Conservation (phyloP, 108 stramenopile genomes). For the Conticribra weissflogii region DNA sequence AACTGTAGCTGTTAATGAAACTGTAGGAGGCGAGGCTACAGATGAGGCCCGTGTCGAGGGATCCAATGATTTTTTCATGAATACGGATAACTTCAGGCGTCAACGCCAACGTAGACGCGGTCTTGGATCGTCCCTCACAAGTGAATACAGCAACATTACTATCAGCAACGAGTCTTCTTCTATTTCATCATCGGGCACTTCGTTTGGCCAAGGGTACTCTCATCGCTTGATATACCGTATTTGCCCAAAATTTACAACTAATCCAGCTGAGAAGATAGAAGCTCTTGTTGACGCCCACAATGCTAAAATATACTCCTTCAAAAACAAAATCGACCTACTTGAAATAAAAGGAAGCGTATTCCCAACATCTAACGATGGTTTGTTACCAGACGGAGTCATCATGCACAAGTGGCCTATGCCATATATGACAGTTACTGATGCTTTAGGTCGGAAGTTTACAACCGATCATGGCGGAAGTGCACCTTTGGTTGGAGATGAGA, state of each 20-base stretch:
- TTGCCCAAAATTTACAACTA: constrained; percentile 12
- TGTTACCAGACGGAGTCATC: constrained; percentile 1
- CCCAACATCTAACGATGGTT: constrained; percentile 26
- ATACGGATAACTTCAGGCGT: not conserved
- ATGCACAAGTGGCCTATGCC: constrained; percentile 38
- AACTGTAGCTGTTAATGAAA: not conserved
- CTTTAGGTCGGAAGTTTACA: constrained; percentile 1
- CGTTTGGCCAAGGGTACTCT: not conserved
- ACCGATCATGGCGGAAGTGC: constrained; percentile 5
- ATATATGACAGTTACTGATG: constrained; percentile 8
- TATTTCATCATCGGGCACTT: not conserved
- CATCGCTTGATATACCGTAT: constrained; percentile 14
- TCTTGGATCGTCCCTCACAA: not conserved
- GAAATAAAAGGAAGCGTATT: constrained; percentile 15
- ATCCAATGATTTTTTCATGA: not conserved
- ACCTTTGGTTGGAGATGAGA: not conserved
- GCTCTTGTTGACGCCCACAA: constrained; percentile 19
- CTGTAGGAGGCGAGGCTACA: not conserved
- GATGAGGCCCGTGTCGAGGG: not conserved
- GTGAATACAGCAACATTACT: not conserved
- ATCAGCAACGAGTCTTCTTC: not conserved
- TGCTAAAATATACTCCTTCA: constrained; percentile 9
- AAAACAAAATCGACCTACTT: constrained; percentile 18
- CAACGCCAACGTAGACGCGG: not conserved
- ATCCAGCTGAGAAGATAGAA: constrained; percentile 5